Percentiles rank a stretch among this genome's conserved stretches.
These are phyloP conservation scores for Euphrasia arctica DNA, from an alignment of 305 asterid species.

Conservation along the genomic window DNA sequence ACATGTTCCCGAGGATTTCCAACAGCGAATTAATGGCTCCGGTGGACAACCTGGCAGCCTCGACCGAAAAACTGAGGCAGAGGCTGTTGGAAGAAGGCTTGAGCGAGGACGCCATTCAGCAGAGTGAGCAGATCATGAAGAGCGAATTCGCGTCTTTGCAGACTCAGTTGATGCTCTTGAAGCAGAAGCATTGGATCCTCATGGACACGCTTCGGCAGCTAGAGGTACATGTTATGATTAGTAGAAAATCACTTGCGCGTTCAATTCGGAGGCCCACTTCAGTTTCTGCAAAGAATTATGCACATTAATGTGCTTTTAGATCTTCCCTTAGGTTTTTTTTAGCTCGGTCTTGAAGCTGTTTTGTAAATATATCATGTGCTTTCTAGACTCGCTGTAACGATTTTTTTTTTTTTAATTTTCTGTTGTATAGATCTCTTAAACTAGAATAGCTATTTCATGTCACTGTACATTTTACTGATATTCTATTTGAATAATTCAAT, in stretches of 20 bases:
- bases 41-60: slow-evolving; percentile 55
- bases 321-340: slow-evolving; percentile 22
- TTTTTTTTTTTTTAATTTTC: background rate
- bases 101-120: slow-evolving; percentile 69
- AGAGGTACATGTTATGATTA: slow-evolving; percentile 75
- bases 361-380: slow-evolving; percentile 18
- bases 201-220: slow-evolving; percentile 85
- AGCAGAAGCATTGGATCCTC: slow-evolving; percentile 89
- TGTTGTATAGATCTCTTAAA: slow-evolving; percentile 29
- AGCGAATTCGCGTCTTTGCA: slow-evolving; percentile 80
- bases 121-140: slow-evolving; percentile 81
- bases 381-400: slow-evolving; percentile 26
- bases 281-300: slow-evolving; percentile 37
- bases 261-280: slow-evolving; percentile 37
- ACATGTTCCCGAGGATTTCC: slow-evolving; percentile 95
- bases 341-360: slow-evolving; percentile 32
- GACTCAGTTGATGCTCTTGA: slow-evolving; percentile 67
- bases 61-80: slow-evolving; percentile 79
- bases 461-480: slow-evolving; percentile 24
- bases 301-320: slow-evolving; percentile 32
- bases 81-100: slow-evolving; percentile 75
- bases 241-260: slow-evolving; percentile 37
- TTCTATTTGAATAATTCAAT: slow-evolving; percentile 18
- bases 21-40: slow-evolving; percentile 97
- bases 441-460: slow-evolving; percentile 25